Percentiles rank a stretch among this genome's conserved stretches.
phyloP scores from a whole-genome alignment of 2,329 filamentous ascomycete genomes.

The Alternaria angustiovoidea region DNA sequence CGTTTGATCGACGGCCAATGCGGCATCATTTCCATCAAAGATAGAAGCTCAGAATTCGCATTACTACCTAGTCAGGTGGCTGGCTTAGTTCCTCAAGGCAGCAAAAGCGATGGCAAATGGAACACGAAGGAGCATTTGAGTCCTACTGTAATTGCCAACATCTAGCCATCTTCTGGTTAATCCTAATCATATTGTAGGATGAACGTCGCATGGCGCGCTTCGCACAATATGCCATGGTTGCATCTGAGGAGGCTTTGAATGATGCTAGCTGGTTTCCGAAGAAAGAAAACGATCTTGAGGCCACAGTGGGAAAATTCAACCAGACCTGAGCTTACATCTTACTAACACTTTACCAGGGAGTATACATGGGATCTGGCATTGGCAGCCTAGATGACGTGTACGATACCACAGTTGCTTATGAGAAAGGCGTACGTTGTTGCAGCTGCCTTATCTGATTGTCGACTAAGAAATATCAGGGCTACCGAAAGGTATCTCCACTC shows the following conservation, averaged over 20 bases:
- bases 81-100: conserved; percentile 75
- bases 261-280: conserved; percentile 80
- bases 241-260: conserved; percentile 81
- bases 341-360: conserved; percentile 62
- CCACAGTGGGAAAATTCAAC: conserved; percentile 62
- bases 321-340: neutral
- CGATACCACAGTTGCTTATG: conserved; percentile 78
- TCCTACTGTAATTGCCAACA: conserved; percentile 35
- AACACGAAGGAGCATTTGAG: conserved; percentile 57
- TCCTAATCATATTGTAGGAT: conserved; percentile 55
- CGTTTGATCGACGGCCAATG: conserved; percentile 81
- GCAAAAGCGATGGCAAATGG: conserved; percentile 55
- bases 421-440: conserved; percentile 68
- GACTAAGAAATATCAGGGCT: conserved; percentile 67
- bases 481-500: conserved; percentile 89
- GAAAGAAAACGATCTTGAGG: conserved; percentile 69
- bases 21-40: conserved; percentile 77
- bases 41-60: conserved; percentile 69
- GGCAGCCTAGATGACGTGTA: conserved; percentile 94
- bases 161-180: conserved; percentile 45
- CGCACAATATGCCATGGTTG: conserved; percentile 88
- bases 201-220: conserved; percentile 87
- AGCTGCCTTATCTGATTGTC: neutral
- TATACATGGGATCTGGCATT: conserved; percentile 94
- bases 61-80: conserved; percentile 85